Base-by-base conservation (phyloP, 192 early-diverging fungal genomes). In the Entomortierella lignicola region DNA sequence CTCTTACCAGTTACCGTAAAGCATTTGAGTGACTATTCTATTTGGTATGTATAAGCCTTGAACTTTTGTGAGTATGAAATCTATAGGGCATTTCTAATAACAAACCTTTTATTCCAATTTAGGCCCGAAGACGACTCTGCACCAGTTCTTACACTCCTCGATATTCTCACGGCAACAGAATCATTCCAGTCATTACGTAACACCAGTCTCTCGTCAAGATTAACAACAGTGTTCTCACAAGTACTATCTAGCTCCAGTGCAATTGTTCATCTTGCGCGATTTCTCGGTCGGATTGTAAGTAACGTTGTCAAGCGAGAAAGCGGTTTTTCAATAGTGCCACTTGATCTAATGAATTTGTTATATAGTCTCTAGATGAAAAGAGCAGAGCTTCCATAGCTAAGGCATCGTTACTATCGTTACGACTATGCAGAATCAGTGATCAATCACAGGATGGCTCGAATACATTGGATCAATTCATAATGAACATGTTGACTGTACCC, bases 401-500 rank as follows among this genome's bases (percentile, higher is more conserved):
- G 13, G 48, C 72, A n/a, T 30, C 63, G 29, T 21, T 62, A 17
- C 55, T 73, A 20, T 80, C 63, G 34, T 48, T 73, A 3, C 63
- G 72, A 23, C 52, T 71, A 20, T 83, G 71, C 58, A 71, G 20
- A 30, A 48, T 29, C 27, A 25, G 42, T 5, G 43, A 66, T 23
- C 47, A 60, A 15, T 37, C 51, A 21, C 51, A 43, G 61, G 62
- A 56, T 13, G 44, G 31, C 26, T 31, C 39, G 17, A 20, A 32
- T 3, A 41, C 59, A 13, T 29, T 82, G 42, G 47, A 77, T 34
- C 41, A 69, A 29, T 85, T 90, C n/a, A 66, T 81, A 21, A 73
- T 32, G 15, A 39, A 87, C 32, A 84, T 91, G 50, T 55, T 91
- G 26, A 81, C 87, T n/a, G 70, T 91, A 8, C 81, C 85, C 25